Percentiles rank a stretch among this genome's conserved stretches.
Conservation (phyloP, 2,329 filamentous ascomycete species). For the Nakataea oryzae region DNA sequence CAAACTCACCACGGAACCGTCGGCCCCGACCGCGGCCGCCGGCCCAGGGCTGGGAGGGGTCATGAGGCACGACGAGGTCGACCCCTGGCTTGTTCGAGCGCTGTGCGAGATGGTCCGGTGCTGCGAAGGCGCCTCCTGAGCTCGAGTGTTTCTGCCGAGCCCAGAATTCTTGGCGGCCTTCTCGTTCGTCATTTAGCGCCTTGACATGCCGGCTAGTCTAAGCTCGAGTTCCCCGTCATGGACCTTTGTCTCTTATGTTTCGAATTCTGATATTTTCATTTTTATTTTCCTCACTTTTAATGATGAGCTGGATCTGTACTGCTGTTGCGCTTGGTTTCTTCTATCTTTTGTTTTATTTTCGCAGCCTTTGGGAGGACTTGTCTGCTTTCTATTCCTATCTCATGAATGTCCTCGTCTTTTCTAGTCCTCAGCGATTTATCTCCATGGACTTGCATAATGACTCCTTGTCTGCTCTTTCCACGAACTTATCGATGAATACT, state of each 20-base stretch:
- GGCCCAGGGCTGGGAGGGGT: neutral
- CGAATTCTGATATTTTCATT: too few species aligned
- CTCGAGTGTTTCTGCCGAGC: neutral
- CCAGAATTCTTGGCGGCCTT: too few species aligned
- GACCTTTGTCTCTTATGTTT: neutral
- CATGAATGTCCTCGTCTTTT: too few species aligned
- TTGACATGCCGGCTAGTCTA: too few species aligned
- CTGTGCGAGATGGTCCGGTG: conserved; percentile 30
- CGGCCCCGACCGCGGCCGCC: neutral
- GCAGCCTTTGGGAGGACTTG: too few species aligned
- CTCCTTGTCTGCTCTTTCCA: too few species aligned
- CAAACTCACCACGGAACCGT: conserved; percentile 11
- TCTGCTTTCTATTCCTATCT: too few species aligned
- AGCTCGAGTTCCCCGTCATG: neutral
- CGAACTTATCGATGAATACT: too few species aligned
- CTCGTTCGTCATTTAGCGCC: too few species aligned
- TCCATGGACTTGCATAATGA: too few species aligned
- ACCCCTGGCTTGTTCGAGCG: conserved; percentile 26
- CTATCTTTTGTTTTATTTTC: too few species aligned
- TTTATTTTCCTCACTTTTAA: neutral
- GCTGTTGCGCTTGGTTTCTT: neutral
- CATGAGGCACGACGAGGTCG: conserved; percentile 14
- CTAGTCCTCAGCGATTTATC: too few species aligned
- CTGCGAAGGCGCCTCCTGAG: conserved; percentile 20
- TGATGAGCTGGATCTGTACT: neutral